Conservation (phyloP, 108 stramenopile species). For the Conticribra weissflogii region DNA sequence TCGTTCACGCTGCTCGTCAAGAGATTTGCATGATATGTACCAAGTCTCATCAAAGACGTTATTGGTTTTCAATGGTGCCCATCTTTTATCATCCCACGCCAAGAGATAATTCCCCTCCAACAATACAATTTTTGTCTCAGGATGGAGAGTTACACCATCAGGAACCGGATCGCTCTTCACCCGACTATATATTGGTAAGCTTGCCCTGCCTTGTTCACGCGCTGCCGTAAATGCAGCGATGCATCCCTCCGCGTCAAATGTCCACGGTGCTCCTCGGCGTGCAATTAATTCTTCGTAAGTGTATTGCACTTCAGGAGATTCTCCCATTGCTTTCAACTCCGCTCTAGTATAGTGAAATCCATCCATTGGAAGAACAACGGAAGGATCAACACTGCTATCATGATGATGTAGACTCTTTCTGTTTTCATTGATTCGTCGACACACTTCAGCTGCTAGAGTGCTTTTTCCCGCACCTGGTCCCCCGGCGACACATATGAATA, state of each 20-base stretch:
- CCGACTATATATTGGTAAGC: slow-evolving; percentile 62
- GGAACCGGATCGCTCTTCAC: slow-evolving; percentile 64
- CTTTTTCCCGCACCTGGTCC: slow-evolving; percentile 78
- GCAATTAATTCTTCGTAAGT: slow-evolving; percentile 46
- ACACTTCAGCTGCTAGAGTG: slow-evolving; percentile 57
- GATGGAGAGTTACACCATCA: slow-evolving; percentile 42
- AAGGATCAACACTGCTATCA: neutral
- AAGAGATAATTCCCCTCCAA: slow-evolving; percentile 75
- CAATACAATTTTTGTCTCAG: slow-evolving; percentile 57
- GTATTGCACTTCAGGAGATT: slow-evolving; percentile 9
- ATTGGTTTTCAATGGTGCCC: slow-evolving; percentile 46
- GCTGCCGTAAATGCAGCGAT: slow-evolving; percentile 42
- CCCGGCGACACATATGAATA: slow-evolving; percentile 62
- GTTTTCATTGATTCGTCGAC: slow-evolving; percentile 29
- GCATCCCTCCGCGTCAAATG: slow-evolving; percentile 66
- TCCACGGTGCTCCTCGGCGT: slow-evolving; percentile 74
- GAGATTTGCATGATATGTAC: slow-evolving; percentile 52
- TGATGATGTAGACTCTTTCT: neutral
- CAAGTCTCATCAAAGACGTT: slow-evolving; percentile 75
- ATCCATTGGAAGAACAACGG: slow-evolving; percentile 72
- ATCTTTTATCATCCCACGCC: slow-evolving; percentile 51
- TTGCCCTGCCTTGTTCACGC: slow-evolving; percentile 37
- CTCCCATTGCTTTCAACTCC: slow-evolving; percentile 42
- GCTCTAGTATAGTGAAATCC: slow-evolving; percentile 68
- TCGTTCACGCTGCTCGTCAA: slow-evolving; percentile 49